Evolutionary conservation across 2,329 filamentous ascomycete species (phyloP).

Genomic region (Fusarium algeriense): DNA sequence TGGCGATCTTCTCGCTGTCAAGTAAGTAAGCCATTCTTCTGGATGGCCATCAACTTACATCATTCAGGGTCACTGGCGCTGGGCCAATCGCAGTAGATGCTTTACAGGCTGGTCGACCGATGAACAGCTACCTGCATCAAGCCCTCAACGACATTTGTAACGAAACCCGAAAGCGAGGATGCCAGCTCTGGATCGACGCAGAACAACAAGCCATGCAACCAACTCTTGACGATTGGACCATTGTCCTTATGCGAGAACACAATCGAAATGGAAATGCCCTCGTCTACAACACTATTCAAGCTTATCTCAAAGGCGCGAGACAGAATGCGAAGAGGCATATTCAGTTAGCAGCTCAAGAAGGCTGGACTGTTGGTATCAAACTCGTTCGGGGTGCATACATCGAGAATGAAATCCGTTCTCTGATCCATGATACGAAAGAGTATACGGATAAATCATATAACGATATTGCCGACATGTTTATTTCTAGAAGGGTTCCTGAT

Average conservation of each 20-base stretch:
- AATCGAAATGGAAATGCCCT: conserved; percentile 52
- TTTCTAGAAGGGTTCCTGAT: conserved; percentile 51
- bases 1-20: conserved; percentile 71
- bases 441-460: conserved; percentile 66
- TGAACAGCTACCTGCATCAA: conserved; percentile 55
- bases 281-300: conserved; percentile 66
- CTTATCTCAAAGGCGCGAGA: conserved; percentile 64
- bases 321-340: conserved; percentile 59
- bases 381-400: conserved; percentile 70
- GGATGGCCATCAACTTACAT: not conserved
- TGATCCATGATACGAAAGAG: conserved; percentile 65
- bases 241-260: conserved; percentile 54
- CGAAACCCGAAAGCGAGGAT: conserved; percentile 51
- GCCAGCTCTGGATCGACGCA: conserved; percentile 60
- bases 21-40: conserved; percentile 52
- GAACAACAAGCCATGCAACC: conserved; percentile 59
- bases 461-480: conserved; percentile 59
- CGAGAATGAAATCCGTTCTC: conserved; percentile 58
- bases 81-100: conserved; percentile 55
- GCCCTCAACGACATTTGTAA: conserved; percentile 56
- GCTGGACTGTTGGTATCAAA: conserved; percentile 67
- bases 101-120: conserved; percentile 50
- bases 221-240: conserved; percentile 50
- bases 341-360: conserved; percentile 58
- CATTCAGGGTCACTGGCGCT: conserved; percentile 56